Base-by-base conservation (phyloP, 495 filamentous ascomycete genomes). In the Hypomontagnella monticulosa region DNA sequence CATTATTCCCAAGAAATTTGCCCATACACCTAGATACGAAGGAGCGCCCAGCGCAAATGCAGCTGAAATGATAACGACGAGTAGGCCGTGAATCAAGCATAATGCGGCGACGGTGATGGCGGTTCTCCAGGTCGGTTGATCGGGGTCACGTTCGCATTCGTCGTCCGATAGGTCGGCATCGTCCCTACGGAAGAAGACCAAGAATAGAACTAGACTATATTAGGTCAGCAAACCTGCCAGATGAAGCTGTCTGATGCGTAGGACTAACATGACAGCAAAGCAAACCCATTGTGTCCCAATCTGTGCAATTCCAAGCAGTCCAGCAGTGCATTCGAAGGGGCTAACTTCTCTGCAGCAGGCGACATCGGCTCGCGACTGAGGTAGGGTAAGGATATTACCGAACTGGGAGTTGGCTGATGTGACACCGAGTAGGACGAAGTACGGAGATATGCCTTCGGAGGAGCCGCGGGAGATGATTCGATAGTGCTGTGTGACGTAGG, bases 401-500 rank as follows among this genome's bases (percentile, higher is more conserved):
- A 98, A 90, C 12, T 91, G 87, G 54, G 90, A 91, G 9, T 93
- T 96, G 47, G 88, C 88, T 7, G 92, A 94, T 1, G 93, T 96
- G 15, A 89, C 89, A 47, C 96, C 95, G 19, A 99, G 89, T 14
- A 98, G 87, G 58, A 99, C 85, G 69, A 96, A 99, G 70, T 92
- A 91, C 2, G 95, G 94, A 27, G 92, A 97, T 51, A 99, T 94
- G 44, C 95, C 95, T 77, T 93, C 92, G n/a, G 96, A 97, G 43
- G 91, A 93, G 48, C 89, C 87, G 33, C 93, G 87, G 40, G 83
- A 76, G 65, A 96, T 91, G 79, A 99, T 98, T 60, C 93, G 91
- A 73, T 88, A 81, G 75, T 98, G 95, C 75, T 99, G 95, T 1
- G 95, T 96, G 23, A 97, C 85, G 76, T 99, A 99, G 59, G 94